Base-by-base conservation (phyloP, 352 stramenopile genomes). In the Nothophytophthora sp. region DNA sequence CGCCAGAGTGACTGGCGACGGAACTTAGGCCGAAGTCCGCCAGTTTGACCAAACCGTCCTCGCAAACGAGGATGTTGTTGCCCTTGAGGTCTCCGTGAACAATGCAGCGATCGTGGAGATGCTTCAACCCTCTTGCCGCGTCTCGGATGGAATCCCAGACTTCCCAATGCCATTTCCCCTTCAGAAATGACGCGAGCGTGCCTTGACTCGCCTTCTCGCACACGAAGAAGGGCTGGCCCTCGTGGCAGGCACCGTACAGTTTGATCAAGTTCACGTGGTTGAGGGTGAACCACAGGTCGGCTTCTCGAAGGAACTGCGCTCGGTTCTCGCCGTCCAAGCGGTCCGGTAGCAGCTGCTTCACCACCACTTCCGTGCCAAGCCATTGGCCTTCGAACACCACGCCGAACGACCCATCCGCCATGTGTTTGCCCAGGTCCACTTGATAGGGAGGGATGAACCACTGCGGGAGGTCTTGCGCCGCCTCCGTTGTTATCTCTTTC, bases 81-180 rank as follows among this genome's bases (percentile, higher is more conserved):
- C 60, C 50, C 16, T 74, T 71, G 2, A 74, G 18, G 35, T 74
- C 62, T 8, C 58, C 55, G 23, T 71, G 60, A 11, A 70, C 37
- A 6, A 68, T 55, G 0, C 35, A 27, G 7, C 35, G 44, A 11
- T 41, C 34, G 13, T 74, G 65, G n/a, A 74, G 43, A 15, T 68
- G 55, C 18, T 63, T 12, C 3, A 74, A 34, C 5, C 64, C 64
- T n/a, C n/a, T n/a, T n/a, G n/a, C n/a, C n/a, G n/a, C n/a, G n/a
- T n/a, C n/a, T n/a, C n/a, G n/a, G n/a, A n/a, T n/a, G n/a, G n/a
- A n/a, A n/a, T n/a, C n/a, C n/a, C n/a, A n/a, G n/a, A n/a, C n/a
- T n/a, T n/a, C n/a, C n/a, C n/a, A n/a, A n/a, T n/a, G n/a, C n/a
- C n/a, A n/a, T n/a, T n/a, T n/a, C 6, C 35, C n/a, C 23, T 43